Evolutionary conservation across 2,329 filamentous ascomycete species (phyloP), one percentile per base, ranked within the genome.

Genomic region (Ceratocystiopsis minuta): DNA sequence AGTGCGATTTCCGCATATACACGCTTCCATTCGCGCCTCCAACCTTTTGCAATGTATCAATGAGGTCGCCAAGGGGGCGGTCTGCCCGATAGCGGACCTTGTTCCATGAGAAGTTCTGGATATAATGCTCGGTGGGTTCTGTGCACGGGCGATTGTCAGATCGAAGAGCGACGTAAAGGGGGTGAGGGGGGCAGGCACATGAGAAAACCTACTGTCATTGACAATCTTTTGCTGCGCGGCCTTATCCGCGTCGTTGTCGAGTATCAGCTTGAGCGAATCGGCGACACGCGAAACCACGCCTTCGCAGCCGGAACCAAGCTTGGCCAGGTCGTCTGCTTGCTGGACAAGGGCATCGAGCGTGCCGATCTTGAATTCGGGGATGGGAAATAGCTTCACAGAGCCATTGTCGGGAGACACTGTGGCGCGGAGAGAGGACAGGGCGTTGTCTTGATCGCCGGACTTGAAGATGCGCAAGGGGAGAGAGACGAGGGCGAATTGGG

Each of bases 311-410:
- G 69, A 60, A 51, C 92, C 84, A 40, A 96, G 76, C 73, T 95
- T 96, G 45, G 78, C 72, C 42, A 98, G 68, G 55, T 96, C 90
- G 56, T 98, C 90, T 43, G 90, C 90, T 61, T 98, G 88, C 63
- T 94, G 84, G 37, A 98, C 86, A 44, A 98, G 70, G 34, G 82
- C 85, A 63, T 98, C 90, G 34, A 98, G 71, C 0, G 90, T 95
- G 45, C 90, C 90, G 58, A 98, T 93, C 67, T 96, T 98, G 72
- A 98, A 95, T 50, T 86, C 80, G 16, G 90, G 90, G 48, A 96
- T 80, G 43, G 73, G 65, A 57, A 96, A 95, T 3, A 78, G 76
- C 40, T 76, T 65, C 37, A 85, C 79, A 41, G 72, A 75, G 56
- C 81, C 85, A 59, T 82, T 78, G 53, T 93, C 83, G 44, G 73